Evolutionary conservation across 2,329 filamentous ascomycete genomes (phyloP), one percentile per base, ranked within the genome.

Genomic region (Phyllosticta paracitricarpa): DNA sequence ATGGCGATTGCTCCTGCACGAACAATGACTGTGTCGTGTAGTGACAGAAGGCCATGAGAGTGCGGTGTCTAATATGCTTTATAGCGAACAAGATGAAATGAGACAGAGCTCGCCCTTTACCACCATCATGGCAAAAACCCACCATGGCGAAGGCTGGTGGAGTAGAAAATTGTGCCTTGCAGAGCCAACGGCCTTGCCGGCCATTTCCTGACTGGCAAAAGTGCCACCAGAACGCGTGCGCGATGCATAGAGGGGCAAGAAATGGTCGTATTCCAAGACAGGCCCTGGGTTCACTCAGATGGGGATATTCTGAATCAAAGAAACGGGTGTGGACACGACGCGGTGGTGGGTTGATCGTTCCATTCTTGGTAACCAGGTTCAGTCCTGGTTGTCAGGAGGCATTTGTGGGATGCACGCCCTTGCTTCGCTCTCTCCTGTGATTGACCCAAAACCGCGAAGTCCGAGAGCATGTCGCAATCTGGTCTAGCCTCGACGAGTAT

Each of bases 121-220:
- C 59, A 57, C 53, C 25, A 53, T 35, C 40, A 26, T 51, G n/a
- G 51, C 22, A 51, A n/a, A 51, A 51, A 28, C n/a, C 26, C 59
- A 51, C 22, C 24, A 24, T 22, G 17, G 28, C 25, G 48, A 30
- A 48, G 30, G 30, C 40, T 26, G 35, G 33, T 61, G 60, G 60
- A 51, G 55, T 51, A 61, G 60, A 65, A 71, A 65, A 67, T 68
- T 70, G 70, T 70, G 67, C 71, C 70, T 72, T 72, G 70, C 71
- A 73, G 71, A 65, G 65, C 66, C 65, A 66, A 62, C 63, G 54
- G 48, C 54, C 55, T 52, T 56, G 54, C 55, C 53, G 54, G 55
- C 55, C 60, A 57, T 57, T 61, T 61, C 59, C 54, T 61, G 59
- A 61, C 59, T 54, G 52, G 55, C 48, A 19, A 55, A 33, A 51